Conservation (phyloP, 441 rosid genomes). For the Corymbia citriodora region DNA sequence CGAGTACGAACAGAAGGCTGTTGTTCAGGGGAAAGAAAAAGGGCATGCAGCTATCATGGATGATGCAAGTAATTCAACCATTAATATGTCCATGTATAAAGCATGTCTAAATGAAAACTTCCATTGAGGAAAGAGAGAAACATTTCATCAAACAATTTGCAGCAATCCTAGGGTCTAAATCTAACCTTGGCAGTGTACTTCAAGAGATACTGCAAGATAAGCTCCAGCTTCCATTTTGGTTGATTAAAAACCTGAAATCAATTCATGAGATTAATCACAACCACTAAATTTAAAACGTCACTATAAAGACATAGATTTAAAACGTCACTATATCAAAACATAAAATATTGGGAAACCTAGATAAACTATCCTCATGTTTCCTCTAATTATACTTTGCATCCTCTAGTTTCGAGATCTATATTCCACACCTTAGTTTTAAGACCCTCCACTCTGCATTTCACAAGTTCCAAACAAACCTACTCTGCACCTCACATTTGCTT, state of each 20-base stretch:
- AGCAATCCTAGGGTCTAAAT: not conserved
- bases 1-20: slow-evolving; percentile 72
- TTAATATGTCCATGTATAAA: not conserved
- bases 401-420: not conserved
- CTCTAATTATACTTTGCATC: not conserved
- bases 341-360: not conserved
- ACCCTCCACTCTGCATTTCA: not conserved
- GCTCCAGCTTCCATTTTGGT: slow-evolving; percentile 82
- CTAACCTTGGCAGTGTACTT: slow-evolving; percentile 67
- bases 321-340: not conserved
- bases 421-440: not conserved
- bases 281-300: not conserved
- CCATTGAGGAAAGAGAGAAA: not conserved
- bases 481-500: not conserved
- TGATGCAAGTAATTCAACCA: not conserved
- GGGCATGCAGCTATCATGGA: not conserved
- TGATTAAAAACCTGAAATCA: slow-evolving; percentile 52
- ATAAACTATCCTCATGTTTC: not conserved
- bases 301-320: not conserved
- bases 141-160: not conserved
- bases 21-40: slow-evolving; percentile 2
- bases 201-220: slow-evolving; percentile 52
- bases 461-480: not conserved
- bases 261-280: not conserved
- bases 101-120: not conserved